Base-by-base conservation (phyloP, 805 yeast genomes). In the Candida pseudofarinosa region DNA sequence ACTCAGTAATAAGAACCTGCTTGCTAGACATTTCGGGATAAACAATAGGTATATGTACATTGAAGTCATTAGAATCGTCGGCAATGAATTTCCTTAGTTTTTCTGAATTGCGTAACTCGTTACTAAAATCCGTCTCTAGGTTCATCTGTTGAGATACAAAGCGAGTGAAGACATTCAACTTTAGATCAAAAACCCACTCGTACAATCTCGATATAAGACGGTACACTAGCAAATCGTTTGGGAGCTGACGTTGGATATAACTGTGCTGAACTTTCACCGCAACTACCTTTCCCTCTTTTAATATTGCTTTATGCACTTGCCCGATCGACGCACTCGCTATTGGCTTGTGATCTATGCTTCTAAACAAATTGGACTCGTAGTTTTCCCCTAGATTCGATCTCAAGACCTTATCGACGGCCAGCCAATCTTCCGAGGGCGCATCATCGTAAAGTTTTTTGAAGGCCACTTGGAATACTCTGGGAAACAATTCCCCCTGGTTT, bases 241-340 rank as follows among this genome's bases (percentile, higher is more conserved):
- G 57, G 31, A 83, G 69, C 57, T 85, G 91, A 43, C 75, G 71
- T 19, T 69, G 62, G 36, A 85, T 81, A 41, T 81, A 78, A 23
- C 74, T 69, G 53, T 83, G 88, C 50, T 83, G 88, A 4, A 83
- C 74, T 55, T 83, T 83, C 20, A 83, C 72, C 0, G 88, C 88
- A 13, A 83, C 88, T 19, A 60, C 52, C 18, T 71, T 70, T 3
- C 82, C 83, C 19, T 46, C 42, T 40, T 56, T 60, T 48, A 83
- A 55, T 10, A 48, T 51, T 0, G 79, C 88, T 38, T 62, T 65
- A 49, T 83, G 88, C 4, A 83, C 88, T 53, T 83, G 89, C 0
- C 88, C 88, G 48, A 83, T 73, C 37, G 85, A 79, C 0, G 91
- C 95, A 57, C 87, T 79, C 1, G 91, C 93, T 14, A 83, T 65